Base-by-base conservation (phyloP, 176 grass and related monocot species). In the Elaeis guineensis region DNA sequence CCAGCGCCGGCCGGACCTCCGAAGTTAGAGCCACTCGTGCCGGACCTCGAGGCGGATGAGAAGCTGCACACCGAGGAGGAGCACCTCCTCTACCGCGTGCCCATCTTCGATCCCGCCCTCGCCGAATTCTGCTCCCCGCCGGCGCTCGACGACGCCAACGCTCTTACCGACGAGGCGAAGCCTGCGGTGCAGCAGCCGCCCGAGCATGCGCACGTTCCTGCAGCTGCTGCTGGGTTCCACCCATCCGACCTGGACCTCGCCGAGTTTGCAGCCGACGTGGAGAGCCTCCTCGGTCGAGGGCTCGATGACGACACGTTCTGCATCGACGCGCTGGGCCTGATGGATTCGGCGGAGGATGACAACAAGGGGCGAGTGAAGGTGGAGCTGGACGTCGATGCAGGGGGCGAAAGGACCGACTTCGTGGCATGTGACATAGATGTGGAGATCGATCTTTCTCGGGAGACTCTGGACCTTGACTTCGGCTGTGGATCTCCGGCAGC, bases 211-310 rank as follows among this genome's bases (percentile, higher is more conserved):
- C 25, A 5, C 14, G 65, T 16, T 19, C 16, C 26, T 29, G 3
- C 55, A 71, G 35, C 49, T 53, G 19, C 58, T 21, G 24, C 39
- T 55, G 79, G 74, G 4, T 83, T 83, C 70, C 76, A 79, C 32
- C 77, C 82, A 29, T 83, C 93, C 12, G 87, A 98, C 21, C 66
- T 89, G 67, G 93, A 92, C 25, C 79, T 98, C 6, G 79, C 71
- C 20, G 83, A 72, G 73, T 98, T 98, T 64, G 87, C 84, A 0
- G 82, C 84, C 2, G 82, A 98, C 82, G 89, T 98, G 93, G 93
- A 92, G 79, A 89, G 55, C 67, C 70, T 98, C 19, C 93, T 98
- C 51, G 90, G 73, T 32, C 77, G 70, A 25, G 78, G 80, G 3
- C 69, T 90, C 29, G 63, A 61, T 1, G 69, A 83, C 0, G 80